Evolutionary conservation across 2,329 filamentous ascomycete species (phyloP).

Genomic region (Colletotrichum echinochloae): DNA sequence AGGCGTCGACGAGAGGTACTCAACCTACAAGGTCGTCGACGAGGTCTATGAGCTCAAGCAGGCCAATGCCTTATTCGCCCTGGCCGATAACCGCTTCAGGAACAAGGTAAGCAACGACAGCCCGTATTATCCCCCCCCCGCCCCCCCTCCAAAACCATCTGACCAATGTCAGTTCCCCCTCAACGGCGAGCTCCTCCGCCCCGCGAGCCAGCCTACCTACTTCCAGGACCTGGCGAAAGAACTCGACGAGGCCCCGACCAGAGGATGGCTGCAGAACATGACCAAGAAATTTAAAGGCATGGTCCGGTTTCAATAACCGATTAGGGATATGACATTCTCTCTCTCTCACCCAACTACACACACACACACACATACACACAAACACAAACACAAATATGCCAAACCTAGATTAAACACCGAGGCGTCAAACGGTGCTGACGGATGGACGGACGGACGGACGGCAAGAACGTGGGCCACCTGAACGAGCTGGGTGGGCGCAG

Average conservation of each 20-base stretch:
- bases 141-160: background rate
- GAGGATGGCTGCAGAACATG: slow-evolving; percentile 65
- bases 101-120: slow-evolving; percentile 59
- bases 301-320: slow-evolving; percentile 65
- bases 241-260: slow-evolving; percentile 71
- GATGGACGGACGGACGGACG: background rate
- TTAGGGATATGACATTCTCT: slow-evolving; percentile 6
- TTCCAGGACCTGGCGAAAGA: slow-evolving; percentile 71
- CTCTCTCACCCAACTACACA: background rate
- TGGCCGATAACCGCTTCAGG: slow-evolving; percentile 70
- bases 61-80: slow-evolving; percentile 69
- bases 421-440: background rate
- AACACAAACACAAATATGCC: background rate
- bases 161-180: slow-evolving; percentile 47
- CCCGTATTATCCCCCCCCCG: background rate
- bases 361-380: background rate
- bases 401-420: background rate
- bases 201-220: slow-evolving; percentile 73
- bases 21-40: slow-evolving; percentile 43
- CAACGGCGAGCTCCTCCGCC: slow-evolving; percentile 64
- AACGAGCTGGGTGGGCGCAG: background rate
- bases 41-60: slow-evolving; percentile 67
- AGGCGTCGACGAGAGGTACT: slow-evolving; percentile 54
- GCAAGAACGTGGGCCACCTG: background rate
- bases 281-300: slow-evolving; percentile 68